phyloP scores from a whole-genome alignment of 441 rosid species.

The Eruca vesicaria region DNA sequence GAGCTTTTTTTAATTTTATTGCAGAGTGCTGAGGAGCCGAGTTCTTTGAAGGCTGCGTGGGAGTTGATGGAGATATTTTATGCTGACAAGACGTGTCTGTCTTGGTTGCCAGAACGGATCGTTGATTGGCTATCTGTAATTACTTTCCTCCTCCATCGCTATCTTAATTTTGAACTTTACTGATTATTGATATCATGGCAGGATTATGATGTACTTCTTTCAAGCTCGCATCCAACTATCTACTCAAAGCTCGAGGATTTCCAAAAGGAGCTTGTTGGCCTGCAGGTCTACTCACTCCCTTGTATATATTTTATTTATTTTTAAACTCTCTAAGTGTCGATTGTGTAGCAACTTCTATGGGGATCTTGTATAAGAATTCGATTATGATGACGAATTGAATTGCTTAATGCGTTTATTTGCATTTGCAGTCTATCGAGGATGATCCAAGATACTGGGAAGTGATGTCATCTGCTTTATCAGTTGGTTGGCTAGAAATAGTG shows the following conservation, averaged over 20 bases:
- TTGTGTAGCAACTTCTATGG: too few relatives aligned
- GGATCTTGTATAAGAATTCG: background rate
- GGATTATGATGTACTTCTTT: conserved; percentile 81
- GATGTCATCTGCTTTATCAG: conserved; percentile 72
- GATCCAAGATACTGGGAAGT: conserved; percentile 85
- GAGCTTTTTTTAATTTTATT: conserved; percentile 16
- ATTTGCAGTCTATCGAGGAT: conserved; percentile 72
- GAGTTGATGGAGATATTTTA: conserved; percentile 90
- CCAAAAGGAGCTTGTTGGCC: conserved; percentile 61
- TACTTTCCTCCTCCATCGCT: conserved; percentile 21
- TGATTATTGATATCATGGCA: conserved; percentile 38
- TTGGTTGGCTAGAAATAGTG: conserved; percentile 95
- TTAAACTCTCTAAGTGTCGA: too few relatives aligned
- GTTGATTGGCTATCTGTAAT: conserved; percentile 95
- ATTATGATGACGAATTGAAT: conserved; percentile 5
- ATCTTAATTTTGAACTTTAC: background rate
- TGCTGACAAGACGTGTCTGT: conserved; percentile 68
- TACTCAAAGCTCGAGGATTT: conserved; percentile 78
- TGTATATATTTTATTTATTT: too few relatives aligned
- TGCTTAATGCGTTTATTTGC: conserved; percentile 15
- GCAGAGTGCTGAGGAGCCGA: conserved; percentile 61
- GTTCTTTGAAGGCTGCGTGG: conserved; percentile 88
- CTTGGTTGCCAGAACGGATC: conserved; percentile 83
- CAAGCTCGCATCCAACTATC: conserved; percentile 54
- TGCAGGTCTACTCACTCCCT: conserved; percentile 67